A percentile compares a stretch with the other conserved stretches of the same genome.
Evolutionary conservation across 1,284 basidiomycete species (phyloP).

Genomic region (Phellopilus nigrolimitatus): DNA sequence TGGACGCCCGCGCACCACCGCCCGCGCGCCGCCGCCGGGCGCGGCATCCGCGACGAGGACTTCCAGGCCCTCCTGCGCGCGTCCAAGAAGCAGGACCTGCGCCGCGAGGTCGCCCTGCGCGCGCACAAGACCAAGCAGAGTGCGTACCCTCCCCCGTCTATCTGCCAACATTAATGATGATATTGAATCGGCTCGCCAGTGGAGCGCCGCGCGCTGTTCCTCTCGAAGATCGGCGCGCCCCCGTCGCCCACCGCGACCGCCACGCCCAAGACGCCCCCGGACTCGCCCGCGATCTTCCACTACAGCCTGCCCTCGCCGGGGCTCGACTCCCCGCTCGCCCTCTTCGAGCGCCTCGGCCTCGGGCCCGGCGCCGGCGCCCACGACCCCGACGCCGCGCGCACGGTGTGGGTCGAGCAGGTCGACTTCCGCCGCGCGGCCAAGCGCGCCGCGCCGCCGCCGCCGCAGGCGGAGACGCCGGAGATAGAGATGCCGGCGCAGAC

Average conservation of each 20-base stretch:
- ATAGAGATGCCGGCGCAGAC: no score
- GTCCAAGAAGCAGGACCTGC: constrained; percentile 52
- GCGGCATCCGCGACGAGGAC: constrained; percentile 56
- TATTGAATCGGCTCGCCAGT: constrained; percentile 34
- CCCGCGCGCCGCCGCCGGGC: constrained; percentile 35
- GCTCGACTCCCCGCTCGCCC: constrained; percentile 54
- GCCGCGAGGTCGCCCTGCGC: constrained; percentile 69
- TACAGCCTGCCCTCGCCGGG: constrained; percentile 65
- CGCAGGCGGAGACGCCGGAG: no score
- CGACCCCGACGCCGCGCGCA: constrained; percentile 27
- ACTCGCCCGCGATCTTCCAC: constrained; percentile 66
- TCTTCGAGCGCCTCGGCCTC: constrained; percentile 47
- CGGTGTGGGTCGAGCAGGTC: constrained; percentile 61
- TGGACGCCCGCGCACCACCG: constrained; percentile 50
- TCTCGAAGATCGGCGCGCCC: constrained; percentile 64
- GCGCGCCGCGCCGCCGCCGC: constrained; percentile 5
- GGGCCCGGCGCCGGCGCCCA: constrained; percentile 33
- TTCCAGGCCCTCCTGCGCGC: constrained; percentile 59
- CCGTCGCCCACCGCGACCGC: constrained; percentile 54
- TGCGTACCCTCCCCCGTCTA: constrained; percentile 33
- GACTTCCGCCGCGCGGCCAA: constrained; percentile 49
- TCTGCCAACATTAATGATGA: neutral
- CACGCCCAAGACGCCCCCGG: constrained; percentile 60
- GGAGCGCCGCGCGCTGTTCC: constrained; percentile 68
- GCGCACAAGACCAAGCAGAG: constrained; percentile 70